Evolutionary conservation across 2,329 filamentous ascomycete species (phyloP), one percentile per base, ranked within the genome.

Genomic region (Cryphonectria japonica): DNA sequence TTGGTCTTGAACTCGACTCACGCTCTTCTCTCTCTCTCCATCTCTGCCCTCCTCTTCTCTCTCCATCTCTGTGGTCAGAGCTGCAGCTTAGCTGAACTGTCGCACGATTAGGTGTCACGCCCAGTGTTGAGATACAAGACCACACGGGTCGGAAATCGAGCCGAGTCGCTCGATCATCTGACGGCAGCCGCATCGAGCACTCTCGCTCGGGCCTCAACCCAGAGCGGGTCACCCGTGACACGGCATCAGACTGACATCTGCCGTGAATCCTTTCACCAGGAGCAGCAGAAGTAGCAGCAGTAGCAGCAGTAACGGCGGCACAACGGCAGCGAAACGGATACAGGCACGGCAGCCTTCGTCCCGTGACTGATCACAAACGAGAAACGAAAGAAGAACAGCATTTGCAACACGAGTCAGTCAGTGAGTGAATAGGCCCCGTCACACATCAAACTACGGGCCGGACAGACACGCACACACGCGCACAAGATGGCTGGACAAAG

Each of bases 401-500:
- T 37, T 19, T 43, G n/a, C 32, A 37, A 41, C 43, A 66, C 39
- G 2, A 34, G 34, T 34, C 34, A 52, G 34, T 22, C 43, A 50
- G 43, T 50, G 5, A 16, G 43, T 19, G 16, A 50, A 5, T 50
- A 26, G 39, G 41, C 32, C 29, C 43, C 43, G 37, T 46, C 64
- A 29, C n/a, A 14, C 59, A 41, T 46, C 65, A 54, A 64, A 57
- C 37, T 39, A 34, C 69, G 41, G 41, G 54, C 65, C 50, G 61
- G 65, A 67, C 32, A 34, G 57, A 34, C 3, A 59, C 3, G 11
- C 26, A 60, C n/a, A 59, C 26, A 26, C 26, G 26, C 26, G 26
- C 26, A 39, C 11, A 41, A 26, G 26, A 83, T 83, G 80, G 76
- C 81, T 37, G 69, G 69, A 66, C 73, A 76, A 39, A 66, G 73